These are phyloP conservation scores for Chlamydomonas sp. DNA, from an alignment of 139 green algal species.

Conservation along the genomic window DNA sequence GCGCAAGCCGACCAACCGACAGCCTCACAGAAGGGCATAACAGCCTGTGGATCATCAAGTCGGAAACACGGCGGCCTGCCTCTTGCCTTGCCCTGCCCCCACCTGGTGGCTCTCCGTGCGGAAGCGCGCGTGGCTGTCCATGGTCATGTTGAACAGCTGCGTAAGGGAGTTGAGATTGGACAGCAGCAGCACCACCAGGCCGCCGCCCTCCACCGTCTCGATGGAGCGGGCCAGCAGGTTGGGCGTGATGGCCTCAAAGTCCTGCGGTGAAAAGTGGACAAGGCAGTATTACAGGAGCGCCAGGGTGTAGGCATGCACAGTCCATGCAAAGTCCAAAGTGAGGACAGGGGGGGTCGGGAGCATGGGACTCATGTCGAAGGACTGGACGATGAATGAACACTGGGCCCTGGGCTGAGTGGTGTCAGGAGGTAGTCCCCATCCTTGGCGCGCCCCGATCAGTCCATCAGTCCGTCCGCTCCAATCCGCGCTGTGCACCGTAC, in stretches of 20 bases:
- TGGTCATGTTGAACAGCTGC: slow-evolving; percentile 95
- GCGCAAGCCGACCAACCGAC: too few species aligned
- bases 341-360: background rate
- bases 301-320: too few species aligned
- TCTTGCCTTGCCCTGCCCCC: slow-evolving; percentile 55
- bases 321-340: background rate
- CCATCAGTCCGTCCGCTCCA: too few species aligned
- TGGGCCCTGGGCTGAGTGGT: too few species aligned
- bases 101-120: slow-evolving; percentile 92
- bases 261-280: slow-evolving; percentile 64
- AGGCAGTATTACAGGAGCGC: background rate
- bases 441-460: too few species aligned
- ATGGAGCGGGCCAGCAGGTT: slow-evolving; percentile 97
- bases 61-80: too few species aligned
- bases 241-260: slow-evolving; percentile 99
- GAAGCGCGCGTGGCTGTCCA: slow-evolving; percentile 96
- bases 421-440: too few species aligned
- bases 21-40: too few species aligned
- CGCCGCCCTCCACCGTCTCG: slow-evolving; percentile 98
- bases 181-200: slow-evolving; percentile 94
- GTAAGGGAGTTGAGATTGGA: slow-evolving; percentile 87
- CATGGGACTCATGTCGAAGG: background rate
- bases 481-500: too few species aligned
- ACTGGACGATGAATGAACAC: too few species aligned
- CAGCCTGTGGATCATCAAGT: too few species aligned